A percentile compares a stretch with the other conserved stretches of the same genome.
Evolutionary conservation across 2,329 filamentous ascomycete genomes (phyloP).

Genomic region (Sarocladium strictum): DNA sequence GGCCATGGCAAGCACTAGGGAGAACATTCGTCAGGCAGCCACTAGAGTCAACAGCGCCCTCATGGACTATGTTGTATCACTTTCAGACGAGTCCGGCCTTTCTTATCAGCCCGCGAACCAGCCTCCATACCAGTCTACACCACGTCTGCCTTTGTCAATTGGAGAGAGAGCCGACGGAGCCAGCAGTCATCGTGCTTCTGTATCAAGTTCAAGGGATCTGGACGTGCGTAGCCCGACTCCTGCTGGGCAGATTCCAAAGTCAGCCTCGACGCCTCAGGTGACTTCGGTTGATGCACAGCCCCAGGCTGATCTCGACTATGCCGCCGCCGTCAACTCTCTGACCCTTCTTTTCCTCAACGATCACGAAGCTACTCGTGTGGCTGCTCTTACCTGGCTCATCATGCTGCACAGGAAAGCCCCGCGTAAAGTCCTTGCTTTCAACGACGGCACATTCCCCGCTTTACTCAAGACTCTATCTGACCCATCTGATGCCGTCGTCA

Average conservation of each 20-base stretch:
- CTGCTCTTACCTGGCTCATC: slow-evolving; percentile 90
- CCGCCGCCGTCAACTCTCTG: slow-evolving; percentile 85
- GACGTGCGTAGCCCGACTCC: slow-evolving; percentile 48
- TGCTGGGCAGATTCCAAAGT: slow-evolving; percentile 27
- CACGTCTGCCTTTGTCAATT: slow-evolving; percentile 34
- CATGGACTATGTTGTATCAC: slow-evolving; percentile 88
- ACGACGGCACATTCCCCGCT: slow-evolving; percentile 94
- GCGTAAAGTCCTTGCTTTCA: slow-evolving; percentile 86
- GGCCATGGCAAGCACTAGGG: slow-evolving; percentile 86
- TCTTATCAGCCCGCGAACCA: slow-evolving; percentile 18
- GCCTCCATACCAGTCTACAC: slow-evolving; percentile 24
- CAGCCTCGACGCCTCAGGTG: slow-evolving; percentile 34
- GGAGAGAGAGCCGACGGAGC: slow-evolving; percentile 40
- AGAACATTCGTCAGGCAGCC: slow-evolving; percentile 82
- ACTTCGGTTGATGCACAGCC: slow-evolving; percentile 30
- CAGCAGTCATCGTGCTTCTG: slow-evolving; percentile 44
- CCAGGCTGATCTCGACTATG: slow-evolving; percentile 82
- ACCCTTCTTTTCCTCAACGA: slow-evolving; percentile 94
- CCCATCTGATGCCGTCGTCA: slow-evolving; percentile 91
- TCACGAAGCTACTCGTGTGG: slow-evolving; percentile 90
- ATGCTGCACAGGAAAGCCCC: slow-evolving; percentile 97
- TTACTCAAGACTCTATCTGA: slow-evolving; percentile 94
- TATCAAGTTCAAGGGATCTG: slow-evolving; percentile 47
- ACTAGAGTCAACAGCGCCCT: slow-evolving; percentile 84
- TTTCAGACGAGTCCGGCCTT: slow-evolving; percentile 62